Conservation (phyloP, 192 early-diverging fungal species). For the Tieghemiomyces parasiticus region DNA sequence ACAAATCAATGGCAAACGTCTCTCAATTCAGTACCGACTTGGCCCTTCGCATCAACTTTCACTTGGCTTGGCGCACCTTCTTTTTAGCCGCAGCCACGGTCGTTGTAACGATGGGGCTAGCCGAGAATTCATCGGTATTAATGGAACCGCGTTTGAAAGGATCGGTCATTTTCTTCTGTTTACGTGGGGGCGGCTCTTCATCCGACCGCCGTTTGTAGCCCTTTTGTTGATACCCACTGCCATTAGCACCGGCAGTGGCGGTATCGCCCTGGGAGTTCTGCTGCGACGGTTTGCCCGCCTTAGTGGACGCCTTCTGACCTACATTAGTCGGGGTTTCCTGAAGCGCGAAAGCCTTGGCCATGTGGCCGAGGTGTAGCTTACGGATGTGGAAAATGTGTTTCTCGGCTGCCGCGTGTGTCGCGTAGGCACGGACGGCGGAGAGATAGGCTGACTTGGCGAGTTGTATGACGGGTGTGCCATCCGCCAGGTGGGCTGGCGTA, state of each 20-base stretch:
- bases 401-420: constrained; percentile 73
- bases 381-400: constrained; percentile 89
- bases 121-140: constrained; percentile 10
- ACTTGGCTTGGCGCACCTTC: too few species aligned
- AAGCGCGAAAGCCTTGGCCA: constrained; percentile 93
- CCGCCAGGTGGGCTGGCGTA: constrained; percentile 18
- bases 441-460: constrained; percentile 70
- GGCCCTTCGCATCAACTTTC: too few species aligned
- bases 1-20: too few species aligned
- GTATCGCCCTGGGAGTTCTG: background rate
- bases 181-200: background rate
- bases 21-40: too few species aligned
- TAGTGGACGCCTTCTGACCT: background rate
- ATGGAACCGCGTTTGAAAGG: constrained; percentile 2
- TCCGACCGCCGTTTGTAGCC: background rate
- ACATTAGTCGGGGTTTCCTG: constrained; percentile 75
- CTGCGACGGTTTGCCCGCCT: background rate
- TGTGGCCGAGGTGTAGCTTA: constrained; percentile 89
- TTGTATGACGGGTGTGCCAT: constrained; percentile 10
- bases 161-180: background rate
- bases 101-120: background rate
- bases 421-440: constrained; percentile 85
- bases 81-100: too few species aligned
- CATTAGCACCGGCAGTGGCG: too few species aligned
- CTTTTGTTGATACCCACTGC: too few species aligned